Conservation (phyloP, 2,329 filamentous ascomycete genomes). For the Talaromyces islandicus region DNA sequence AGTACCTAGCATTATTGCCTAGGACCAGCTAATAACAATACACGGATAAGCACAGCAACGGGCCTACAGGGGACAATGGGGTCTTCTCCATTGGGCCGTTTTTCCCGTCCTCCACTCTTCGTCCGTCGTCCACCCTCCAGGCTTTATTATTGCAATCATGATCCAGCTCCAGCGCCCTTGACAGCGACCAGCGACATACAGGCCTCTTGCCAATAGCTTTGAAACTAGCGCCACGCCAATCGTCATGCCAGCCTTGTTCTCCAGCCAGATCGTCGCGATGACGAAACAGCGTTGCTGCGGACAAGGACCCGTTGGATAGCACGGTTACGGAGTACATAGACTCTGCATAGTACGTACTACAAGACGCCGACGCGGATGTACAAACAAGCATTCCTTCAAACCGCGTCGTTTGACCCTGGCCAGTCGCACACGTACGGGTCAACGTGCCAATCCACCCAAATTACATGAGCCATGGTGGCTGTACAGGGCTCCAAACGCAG, state of each 20-base stretch:
- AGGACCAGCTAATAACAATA: background rate
- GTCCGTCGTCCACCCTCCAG: background rate
- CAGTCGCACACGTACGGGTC: background rate
- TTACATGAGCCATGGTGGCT: background rate
- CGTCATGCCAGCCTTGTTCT: background rate
- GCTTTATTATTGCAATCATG: background rate
- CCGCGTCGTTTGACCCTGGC: background rate
- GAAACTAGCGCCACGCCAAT: background rate
- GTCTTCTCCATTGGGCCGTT: background rate
- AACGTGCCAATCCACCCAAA: background rate
- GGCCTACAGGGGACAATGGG: background rate
- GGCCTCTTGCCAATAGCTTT: background rate
- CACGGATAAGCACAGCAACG: background rate
- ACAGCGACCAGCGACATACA: background rate
- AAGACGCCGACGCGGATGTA: background rate
- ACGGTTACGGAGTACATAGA: too few species aligned
- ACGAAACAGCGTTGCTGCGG: background rate
- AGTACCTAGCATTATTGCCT: background rate
- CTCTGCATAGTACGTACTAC: background rate
- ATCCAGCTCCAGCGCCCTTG: background rate
- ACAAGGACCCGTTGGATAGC: too few species aligned
- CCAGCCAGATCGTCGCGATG: background rate
- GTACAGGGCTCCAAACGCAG: background rate
- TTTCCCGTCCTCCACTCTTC: background rate
- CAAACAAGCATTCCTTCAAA: background rate